Evolutionary conservation across 768 basidiomycete species (phyloP), one percentile per base, ranked within the genome.

Genomic region (Suillus lakei): DNA sequence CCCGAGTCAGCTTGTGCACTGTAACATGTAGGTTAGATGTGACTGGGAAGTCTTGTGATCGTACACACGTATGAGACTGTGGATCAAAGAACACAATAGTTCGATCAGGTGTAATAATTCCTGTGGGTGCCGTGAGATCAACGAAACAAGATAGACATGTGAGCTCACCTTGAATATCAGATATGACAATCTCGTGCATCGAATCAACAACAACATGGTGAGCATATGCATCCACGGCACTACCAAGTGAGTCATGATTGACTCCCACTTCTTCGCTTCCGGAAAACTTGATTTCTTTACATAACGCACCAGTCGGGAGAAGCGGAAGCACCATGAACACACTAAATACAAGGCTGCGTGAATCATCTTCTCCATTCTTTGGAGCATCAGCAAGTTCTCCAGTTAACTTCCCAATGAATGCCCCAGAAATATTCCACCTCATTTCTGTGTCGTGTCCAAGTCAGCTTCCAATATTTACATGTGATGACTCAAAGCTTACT

Each of bases 151-250:
- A 32, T 46, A 23, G 26, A 23, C 3, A 12, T 21, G 13, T 28
- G 16, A 21, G 55, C 61, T 36, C 64, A 71, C 73, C 73, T 72
- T 74, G 73, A 13, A 74, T 34, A 62, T 74, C 67, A 21, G 60
- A 64, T 7, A 73, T 44, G 16, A 74, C 28, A 10, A 66, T 26
- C 10, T 43, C 36, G 12, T 66, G 23, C 18, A 54, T 30, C 16
- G 59, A 68, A 53, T 74, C 66, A n/a, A 68, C 59, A 36, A 66
- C n/a, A 8, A 65, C 60, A 62, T 74, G 69, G 44, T 74, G 73
- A 4, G 67, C 67, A 66, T 67, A 74, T 9, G 73, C 73, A 69
- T 74, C 66, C 7, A 72, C 51, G 7, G 63, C 66, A 34, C 64
- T 39, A 4, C 65, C 69, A 54, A 74, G 38, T 13, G 48, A 26